These are phyloP conservation scores for Didymella pinodella DNA, from an alignment of 2,329 filamentous ascomycete species.

Conservation along the genomic window DNA sequence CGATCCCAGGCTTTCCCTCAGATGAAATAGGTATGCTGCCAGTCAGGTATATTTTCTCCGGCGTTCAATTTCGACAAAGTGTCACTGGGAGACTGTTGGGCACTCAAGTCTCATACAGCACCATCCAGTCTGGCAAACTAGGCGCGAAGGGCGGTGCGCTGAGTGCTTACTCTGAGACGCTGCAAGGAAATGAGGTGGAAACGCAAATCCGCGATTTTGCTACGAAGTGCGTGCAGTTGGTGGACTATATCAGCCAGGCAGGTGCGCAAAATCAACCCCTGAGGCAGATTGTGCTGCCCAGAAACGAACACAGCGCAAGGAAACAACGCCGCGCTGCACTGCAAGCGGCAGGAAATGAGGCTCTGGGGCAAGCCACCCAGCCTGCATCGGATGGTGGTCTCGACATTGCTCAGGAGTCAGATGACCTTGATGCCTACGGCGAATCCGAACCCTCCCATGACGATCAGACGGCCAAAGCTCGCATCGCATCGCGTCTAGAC, in stretches of 20 bases:
- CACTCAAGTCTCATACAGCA: constrained; percentile 27
- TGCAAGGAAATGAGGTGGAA: background rate
- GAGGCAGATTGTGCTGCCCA: constrained; percentile 22
- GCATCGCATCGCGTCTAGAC: constrained; percentile 13
- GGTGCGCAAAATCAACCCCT: constrained; percentile 26
- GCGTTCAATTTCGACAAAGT: constrained; percentile 40
- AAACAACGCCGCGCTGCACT: constrained; percentile 19
- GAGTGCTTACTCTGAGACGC: constrained; percentile 24
- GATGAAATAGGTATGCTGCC: constrained; percentile 16
- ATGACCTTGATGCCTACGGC: background rate
- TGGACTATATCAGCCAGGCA: constrained; percentile 32
- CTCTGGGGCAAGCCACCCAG: background rate
- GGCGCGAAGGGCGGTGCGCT: constrained; percentile 34
- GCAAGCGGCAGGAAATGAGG: background rate
- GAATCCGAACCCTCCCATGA: background rate
- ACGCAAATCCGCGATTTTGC: constrained; percentile 29
- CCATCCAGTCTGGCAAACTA: constrained; percentile 42
- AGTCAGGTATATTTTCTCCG: constrained; percentile 42
- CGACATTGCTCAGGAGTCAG: background rate
- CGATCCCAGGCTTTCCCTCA: constrained; percentile 27
- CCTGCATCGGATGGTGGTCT: background rate
- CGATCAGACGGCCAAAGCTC: background rate
- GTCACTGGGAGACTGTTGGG: constrained; percentile 27
- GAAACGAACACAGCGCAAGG: constrained; percentile 27
- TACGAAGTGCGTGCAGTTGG: constrained; percentile 29